Percentiles rank a stretch among this genome's conserved stretches.
phyloP scores from a whole-genome alignment of 2,329 filamentous ascomycete species.

The Aspergillus ustus region DNA sequence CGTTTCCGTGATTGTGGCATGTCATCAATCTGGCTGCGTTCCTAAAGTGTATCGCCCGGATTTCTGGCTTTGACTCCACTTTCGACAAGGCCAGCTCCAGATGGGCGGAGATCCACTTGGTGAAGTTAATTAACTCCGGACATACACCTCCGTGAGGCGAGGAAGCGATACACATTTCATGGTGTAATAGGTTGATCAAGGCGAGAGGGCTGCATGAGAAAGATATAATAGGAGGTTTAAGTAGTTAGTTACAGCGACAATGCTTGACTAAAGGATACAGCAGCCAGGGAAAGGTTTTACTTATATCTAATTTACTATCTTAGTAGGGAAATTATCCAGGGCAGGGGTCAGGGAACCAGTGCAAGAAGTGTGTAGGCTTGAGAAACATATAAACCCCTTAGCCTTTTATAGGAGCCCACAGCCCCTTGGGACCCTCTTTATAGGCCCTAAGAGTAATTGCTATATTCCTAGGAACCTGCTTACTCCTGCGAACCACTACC shows the following conservation, averaged over 20 bases:
- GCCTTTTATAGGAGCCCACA: slow-evolving; percentile 2
- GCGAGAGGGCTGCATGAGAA: background rate
- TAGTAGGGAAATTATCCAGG: background rate
- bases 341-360: slow-evolving; percentile 1
- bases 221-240: background rate
- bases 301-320: background rate
- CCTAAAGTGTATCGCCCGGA: slow-evolving; percentile 8
- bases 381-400: background rate
- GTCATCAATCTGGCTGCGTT: slow-evolving; percentile 15
- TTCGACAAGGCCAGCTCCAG: slow-evolving; percentile 10
- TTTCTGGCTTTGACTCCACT: slow-evolving; percentile 6
- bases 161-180: slow-evolving; percentile 19
- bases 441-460: no score
- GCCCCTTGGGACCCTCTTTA: no score
- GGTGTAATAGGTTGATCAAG: background rate
- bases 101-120: slow-evolving; percentile 3
- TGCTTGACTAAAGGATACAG: background rate
- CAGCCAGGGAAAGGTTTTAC: background rate
- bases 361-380: background rate
- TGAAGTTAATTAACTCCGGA: slow-evolving; percentile 5
- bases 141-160: slow-evolving; percentile 10
- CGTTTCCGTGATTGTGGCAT: slow-evolving; percentile 11
- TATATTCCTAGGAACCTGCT: no score
- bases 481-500: no score
- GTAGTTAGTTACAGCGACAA: background rate